phyloP scores from a whole-genome alignment of 768 basidiomycete species.

The Trametes cinnabarina region DNA sequence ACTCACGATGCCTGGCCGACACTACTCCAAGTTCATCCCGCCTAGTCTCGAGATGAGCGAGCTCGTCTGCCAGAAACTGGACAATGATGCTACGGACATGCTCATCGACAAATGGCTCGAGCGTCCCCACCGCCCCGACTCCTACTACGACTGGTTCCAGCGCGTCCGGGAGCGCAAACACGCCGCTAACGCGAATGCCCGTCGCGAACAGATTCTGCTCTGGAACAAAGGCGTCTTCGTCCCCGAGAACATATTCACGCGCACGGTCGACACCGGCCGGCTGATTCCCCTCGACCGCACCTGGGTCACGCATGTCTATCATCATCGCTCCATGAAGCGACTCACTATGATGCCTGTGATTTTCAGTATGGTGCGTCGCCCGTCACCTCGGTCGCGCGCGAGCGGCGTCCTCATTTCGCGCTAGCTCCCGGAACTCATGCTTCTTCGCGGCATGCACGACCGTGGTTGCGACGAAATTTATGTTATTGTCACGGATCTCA shows the following conservation, averaged over 20 bases:
- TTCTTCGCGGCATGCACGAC: conserved; percentile 79
- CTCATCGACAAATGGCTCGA: conserved; percentile 86
- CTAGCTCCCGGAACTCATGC: conserved; percentile 77
- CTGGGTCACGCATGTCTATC: conserved; percentile 80
- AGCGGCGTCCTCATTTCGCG: neutral
- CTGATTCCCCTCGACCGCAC: conserved; percentile 78
- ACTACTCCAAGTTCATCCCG: conserved; percentile 63
- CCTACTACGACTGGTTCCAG: conserved; percentile 76
- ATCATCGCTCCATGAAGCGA: conserved; percentile 72
- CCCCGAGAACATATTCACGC: conserved; percentile 77
- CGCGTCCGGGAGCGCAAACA: conserved; percentile 67
- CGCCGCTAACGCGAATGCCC: conserved; percentile 43
- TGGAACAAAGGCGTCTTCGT: conserved; percentile 71
- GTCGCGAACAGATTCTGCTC: conserved; percentile 41
- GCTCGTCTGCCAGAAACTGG: conserved; percentile 74
- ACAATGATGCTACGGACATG: conserved; percentile 72
- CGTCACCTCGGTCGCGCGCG: neutral
- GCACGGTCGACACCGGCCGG: conserved; percentile 75
- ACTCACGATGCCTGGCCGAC: conserved; percentile 19
- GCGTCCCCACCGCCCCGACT: conserved; percentile 58
- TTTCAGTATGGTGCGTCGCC: conserved; percentile 65
- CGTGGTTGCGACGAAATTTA: conserved; percentile 75
- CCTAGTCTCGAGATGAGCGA: conserved; percentile 73
- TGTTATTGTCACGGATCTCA: conserved; percentile 77
- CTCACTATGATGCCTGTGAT: conserved; percentile 78